Base-by-base conservation (phyloP, 306 rosid genomes). In the cucumber (Cucumis sativus) region DNA sequence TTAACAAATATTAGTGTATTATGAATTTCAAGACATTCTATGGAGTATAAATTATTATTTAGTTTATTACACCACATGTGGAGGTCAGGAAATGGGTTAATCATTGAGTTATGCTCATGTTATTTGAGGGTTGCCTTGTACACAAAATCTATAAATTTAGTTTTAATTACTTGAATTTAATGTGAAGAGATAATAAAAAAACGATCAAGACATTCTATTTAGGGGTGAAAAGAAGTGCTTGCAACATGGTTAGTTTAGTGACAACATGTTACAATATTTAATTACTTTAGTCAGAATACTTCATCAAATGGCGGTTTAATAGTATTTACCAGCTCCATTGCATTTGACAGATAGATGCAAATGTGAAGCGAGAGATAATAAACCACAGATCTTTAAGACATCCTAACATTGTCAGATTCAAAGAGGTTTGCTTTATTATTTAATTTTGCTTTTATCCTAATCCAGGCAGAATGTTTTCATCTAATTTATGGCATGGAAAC, bases 301-400 rank as follows among this genome's bases (percentile, higher is more conserved):
- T 52, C 28, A 51, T 13, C 80, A 54, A 52, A 45, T 45, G 43
- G 79, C 84, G 4, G 37, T 33, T 33, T 33, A 33, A 4, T 33
- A 33, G 37, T 33, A 39, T 77, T 80, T 79, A 57, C 76, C 54
- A 12, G 17, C 65, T 65, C 28, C 17, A 11, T 85, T 83, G 10
- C 67, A 63, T 83, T 21, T 25, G 23, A 85, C 93, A 93, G 98
- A 93, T 93, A 78, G 97, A 93, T 86, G 97, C 81, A 78, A 93
- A 93, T 86, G 98, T 93, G 45, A 87, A 84, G 83, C 87, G 98
- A 71, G 98, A 93, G 81, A 93, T 93, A 62, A 93, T 93, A 65
- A 93, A 91, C 82, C 98, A 93, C 74, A 88, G 98, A 88, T 90
- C 96, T 45, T 77, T 93, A 77, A 93, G 98, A 84, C 97, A 93